phyloP scores from a whole-genome alignment of 2,329 filamentous ascomycete species.

The Diaporthe sp. region DNA sequence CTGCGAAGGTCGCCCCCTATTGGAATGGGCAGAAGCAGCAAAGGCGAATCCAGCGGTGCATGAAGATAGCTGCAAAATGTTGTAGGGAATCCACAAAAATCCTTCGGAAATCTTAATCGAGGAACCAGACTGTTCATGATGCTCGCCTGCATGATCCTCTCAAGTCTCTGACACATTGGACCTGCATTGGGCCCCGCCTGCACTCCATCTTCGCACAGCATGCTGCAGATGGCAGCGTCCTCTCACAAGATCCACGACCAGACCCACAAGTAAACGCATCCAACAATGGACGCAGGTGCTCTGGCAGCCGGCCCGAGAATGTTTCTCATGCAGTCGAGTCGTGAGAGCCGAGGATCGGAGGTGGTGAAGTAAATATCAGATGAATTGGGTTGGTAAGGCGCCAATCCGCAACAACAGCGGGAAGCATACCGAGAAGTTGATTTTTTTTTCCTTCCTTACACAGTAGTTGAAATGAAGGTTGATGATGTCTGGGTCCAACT shows the following conservation, averaged over 20 bases:
- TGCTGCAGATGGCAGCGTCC: slow-evolving; percentile 9
- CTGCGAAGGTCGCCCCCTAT: too few relatives aligned
- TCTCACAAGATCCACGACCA: background rate
- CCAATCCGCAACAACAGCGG: background rate
- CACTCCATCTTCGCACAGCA: slow-evolving; percentile 12
- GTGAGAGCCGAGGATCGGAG: slow-evolving; percentile 15
- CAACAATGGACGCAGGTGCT: background rate
- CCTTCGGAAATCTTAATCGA: slow-evolving; percentile 4
- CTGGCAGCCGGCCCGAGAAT: slow-evolving; percentile 17
- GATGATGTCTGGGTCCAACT: background rate
- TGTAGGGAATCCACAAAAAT: background rate
- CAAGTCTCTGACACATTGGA: slow-evolving; percentile 19
- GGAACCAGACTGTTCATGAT: slow-evolving; percentile 18
- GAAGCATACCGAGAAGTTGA: slow-evolving; percentile 5
- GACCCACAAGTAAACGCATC: background rate
- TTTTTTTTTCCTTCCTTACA: background rate
- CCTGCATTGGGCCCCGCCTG: slow-evolving; percentile 9
- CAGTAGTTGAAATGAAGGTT: slow-evolving; percentile 16
- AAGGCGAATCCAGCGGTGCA: background rate
- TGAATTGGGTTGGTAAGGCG: background rate
- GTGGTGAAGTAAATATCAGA: slow-evolving; percentile 7
- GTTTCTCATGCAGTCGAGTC: slow-evolving; percentile 4
- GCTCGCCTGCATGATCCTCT: slow-evolving; percentile 27
- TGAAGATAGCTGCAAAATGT: background rate
- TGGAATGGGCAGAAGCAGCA: background rate